Evolutionary conservation across 495 filamentous ascomycete genomes (phyloP), one percentile per base, ranked within the genome.

Genomic region (Halenospora varia): DNA sequence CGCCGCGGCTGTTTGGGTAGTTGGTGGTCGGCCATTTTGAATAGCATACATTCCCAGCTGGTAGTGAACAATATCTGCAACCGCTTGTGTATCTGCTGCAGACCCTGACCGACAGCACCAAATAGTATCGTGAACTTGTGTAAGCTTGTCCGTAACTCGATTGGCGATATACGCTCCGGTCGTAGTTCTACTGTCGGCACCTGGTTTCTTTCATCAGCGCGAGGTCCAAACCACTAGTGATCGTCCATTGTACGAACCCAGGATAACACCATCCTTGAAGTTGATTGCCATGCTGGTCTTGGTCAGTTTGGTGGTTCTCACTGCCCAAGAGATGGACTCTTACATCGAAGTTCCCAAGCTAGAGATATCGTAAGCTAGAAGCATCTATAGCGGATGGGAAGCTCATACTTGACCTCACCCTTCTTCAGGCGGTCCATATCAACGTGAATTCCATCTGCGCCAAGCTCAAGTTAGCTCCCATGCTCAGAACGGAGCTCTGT

Each of bases 101-200:
- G 94, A 97, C 25, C 94, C 94, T 51, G 95, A 97, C 57, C 82
- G 87, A 76, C 94, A 98, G 80, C 94, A 98, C 94, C 94, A 98
- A 71, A 98, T 97, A 48, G 93, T 97, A 73, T 97, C 94, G 74
- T 96, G 89, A 42, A 98, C 92, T 75, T 92, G 90, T 62, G 95
- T 98, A 68, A 98, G 85, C 80, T 98, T 98, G 79, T 98, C 94
- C 56, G 94, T 97, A 49, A 98, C 95, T 76, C 94, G 87, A 73
- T 98, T 98, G 66, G 94, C 95, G 70, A 98, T 97, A 81, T 96
- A 97, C 61, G 94, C 86, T 67, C 94, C 94, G 54, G 94, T 97
- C n/a, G 94, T 97, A 65, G 94, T 98, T 77, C 94, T 86, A 65
- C 91, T 96, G 72, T 98, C 94, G 62, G 94, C 94, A 53, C 93